Conservation (phyloP, 768 basidiomycete species). For the Mycena vitilis region DNA sequence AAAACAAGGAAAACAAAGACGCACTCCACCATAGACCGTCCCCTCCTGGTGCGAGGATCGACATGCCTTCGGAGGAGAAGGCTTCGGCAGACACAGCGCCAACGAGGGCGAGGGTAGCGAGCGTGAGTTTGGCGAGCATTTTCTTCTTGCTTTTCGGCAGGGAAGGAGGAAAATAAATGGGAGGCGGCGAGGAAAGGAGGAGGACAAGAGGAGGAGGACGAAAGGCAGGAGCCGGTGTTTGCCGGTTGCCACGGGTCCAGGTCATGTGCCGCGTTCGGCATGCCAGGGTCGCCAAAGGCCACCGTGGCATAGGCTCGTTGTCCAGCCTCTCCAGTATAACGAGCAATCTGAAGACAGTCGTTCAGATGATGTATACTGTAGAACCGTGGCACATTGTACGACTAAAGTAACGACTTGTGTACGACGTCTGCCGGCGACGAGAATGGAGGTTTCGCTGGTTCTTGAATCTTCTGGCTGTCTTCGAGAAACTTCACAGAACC, state of each 20-base stretch:
- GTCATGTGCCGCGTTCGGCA: neutral
- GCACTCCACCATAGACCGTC: slow-evolving; percentile 30
- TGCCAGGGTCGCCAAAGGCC: no score
- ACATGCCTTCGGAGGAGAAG: slow-evolving; percentile 17
- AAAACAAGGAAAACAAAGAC: slow-evolving; percentile 11
- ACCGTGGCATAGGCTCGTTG: no score
- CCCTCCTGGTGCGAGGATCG: slow-evolving; percentile 29
- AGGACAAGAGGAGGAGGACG: neutral
- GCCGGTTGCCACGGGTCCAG: neutral
- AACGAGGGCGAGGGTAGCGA: slow-evolving; percentile 25
- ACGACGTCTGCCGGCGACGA: no score
- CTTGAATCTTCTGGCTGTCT: no score
- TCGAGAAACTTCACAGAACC: no score
- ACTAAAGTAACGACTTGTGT: no score
- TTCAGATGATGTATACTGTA: no score
- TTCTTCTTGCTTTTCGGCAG: neutral
- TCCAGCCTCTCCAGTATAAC: no score
- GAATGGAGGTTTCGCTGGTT: no score
- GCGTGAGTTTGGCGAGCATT: slow-evolving; percentile 11
- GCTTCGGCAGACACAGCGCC: slow-evolving; percentile 9
- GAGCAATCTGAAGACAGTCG: no score
- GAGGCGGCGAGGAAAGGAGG: neutral
- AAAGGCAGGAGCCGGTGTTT: neutral
- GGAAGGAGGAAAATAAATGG: neutral
- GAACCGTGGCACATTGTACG: no score